Base-by-base conservation (phyloP, 2,329 filamentous ascomycete genomes). In the Orbilia javanica region DNA sequence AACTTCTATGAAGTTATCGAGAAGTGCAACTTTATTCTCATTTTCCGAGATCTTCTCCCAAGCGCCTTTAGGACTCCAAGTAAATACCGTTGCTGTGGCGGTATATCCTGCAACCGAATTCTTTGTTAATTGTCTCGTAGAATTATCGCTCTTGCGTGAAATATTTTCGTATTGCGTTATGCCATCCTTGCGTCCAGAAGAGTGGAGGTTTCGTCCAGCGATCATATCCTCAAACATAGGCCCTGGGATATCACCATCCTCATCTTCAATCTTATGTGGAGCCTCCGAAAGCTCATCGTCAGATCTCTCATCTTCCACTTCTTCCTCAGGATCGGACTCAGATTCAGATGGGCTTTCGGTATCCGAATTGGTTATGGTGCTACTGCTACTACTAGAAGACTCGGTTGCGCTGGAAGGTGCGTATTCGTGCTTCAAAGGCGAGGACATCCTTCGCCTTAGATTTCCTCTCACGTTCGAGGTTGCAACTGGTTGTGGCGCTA, bases 381-480 rank as follows among this genome's bases (percentile, higher is more conserved):
- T 48, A 31, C 60, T 67, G 15, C 52, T 67, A 20, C 48, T 68
- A 31, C 74, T 42, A 25, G 68, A 57, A 4, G 84, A 84, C 25
- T 86, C 85, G 8, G 88, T 90, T 57, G 87, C 84, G 63, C 90
- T 89, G 0, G 96, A 98, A 13, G 95, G 95, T 79, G 94, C 91
- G 82, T 97, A 99, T 85, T 99, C 95, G 83, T 98, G 95, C 85
- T 99, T 99, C 62, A 99, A 86, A 0, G 96, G 96, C 0, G 96
- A 99, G 0, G 96, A 98, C 0, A 90, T 92, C 18, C 65, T 73
- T 34, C 74, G 53, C 31, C 63, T 60, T 10, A 78, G 46, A 20
- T 67, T 64, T 20, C 67, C 67, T 25, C 74, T 44, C 89, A 88
- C 20, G 86, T 85, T 0, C 88, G 88, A 5, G 87, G 88, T 18